phyloP scores from a whole-genome alignment of 768 basidiomycete species.

The Pulveroboletus ravenelii region DNA sequence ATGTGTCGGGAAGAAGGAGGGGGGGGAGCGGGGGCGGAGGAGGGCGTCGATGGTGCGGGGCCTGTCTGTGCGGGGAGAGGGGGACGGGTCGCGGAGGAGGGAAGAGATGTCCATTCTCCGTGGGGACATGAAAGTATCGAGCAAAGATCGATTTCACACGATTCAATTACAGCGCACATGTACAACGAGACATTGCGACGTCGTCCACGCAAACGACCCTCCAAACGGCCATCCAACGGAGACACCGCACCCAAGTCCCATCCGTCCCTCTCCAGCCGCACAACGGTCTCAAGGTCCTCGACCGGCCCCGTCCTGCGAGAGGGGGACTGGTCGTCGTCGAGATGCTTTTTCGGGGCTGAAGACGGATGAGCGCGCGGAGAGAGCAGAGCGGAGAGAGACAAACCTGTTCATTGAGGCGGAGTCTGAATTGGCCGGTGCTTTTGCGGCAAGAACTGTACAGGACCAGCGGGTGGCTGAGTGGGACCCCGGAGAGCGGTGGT shows the following conservation, averaged over 20 bases:
- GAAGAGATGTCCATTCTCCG: conserved; percentile 74
- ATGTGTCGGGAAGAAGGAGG: conserved; percentile 3
- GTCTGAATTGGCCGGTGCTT: conserved; percentile 10
- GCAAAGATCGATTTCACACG: not conserved
- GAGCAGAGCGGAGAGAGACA: not conserved
- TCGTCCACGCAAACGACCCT: conserved; percentile 61
- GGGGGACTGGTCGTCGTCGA: conserved; percentile 79
- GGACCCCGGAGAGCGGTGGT: conserved; percentile 37
- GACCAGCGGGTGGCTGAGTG: conserved; percentile 33
- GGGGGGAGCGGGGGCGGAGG: conserved; percentile 11
- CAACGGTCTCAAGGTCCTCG: conserved; percentile 90
- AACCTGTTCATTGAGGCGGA: conserved; percentile 44
- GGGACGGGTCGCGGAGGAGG: conserved; percentile 46
- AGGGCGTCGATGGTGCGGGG: conserved; percentile 19
- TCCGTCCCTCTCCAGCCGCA: conserved; percentile 71
- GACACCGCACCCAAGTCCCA: conserved; percentile 88
- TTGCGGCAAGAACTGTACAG: conserved; percentile 37
- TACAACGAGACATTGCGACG: conserved; percentile 92
- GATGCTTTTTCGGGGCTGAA: conserved; percentile 79
- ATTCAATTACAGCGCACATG: conserved; percentile 34
- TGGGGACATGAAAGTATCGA: conserved; percentile 43
- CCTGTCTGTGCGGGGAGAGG: conserved; percentile 3
- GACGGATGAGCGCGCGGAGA: conserved; percentile 1
- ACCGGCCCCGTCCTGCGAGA: conserved; percentile 59
- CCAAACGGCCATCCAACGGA: conserved; percentile 36